Evolutionary conservation across 305 asterid species (phyloP).

Genomic region (Rubia peregrina): DNA sequence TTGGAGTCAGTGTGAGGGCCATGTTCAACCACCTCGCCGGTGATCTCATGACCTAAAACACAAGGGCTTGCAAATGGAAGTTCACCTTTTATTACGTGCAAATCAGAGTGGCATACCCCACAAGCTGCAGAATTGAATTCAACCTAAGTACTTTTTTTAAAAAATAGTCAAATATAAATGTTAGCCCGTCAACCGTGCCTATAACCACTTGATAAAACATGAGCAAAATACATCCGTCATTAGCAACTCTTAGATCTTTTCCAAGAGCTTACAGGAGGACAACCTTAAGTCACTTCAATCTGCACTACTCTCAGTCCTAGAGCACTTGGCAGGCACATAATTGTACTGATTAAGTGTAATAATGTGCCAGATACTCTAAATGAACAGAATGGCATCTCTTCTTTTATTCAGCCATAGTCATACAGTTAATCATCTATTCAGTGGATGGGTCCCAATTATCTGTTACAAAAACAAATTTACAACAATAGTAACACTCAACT

Average conservation of each 20-base stretch:
- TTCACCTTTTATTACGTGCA: constrained; percentile 95
- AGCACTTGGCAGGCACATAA: background rate
- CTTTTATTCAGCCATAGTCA: background rate
- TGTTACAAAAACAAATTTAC: no score
- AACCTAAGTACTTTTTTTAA: background rate
- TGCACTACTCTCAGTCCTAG: background rate
- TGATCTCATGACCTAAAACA: constrained; percentile 92
- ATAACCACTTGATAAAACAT: background rate
- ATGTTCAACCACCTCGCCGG: constrained; percentile 95
- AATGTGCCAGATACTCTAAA: no score
- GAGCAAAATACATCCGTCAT: background rate
- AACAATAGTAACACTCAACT: background rate
- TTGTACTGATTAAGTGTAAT: background rate
- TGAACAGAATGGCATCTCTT: background rate
- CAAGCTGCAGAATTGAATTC: constrained; percentile 53
- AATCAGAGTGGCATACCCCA: constrained; percentile 96
- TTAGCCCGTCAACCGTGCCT: background rate
- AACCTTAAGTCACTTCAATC: background rate
- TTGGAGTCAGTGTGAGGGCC: constrained; percentile 73
- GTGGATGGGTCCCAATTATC: background rate
- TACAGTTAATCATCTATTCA: background rate
- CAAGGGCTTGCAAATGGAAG: constrained; percentile 95
- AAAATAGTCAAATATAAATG: background rate
- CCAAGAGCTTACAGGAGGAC: background rate
- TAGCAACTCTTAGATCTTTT: background rate